Evolutionary conservation across 805 yeast species (phyloP).

Genomic region (Candida insectalens): DNA sequence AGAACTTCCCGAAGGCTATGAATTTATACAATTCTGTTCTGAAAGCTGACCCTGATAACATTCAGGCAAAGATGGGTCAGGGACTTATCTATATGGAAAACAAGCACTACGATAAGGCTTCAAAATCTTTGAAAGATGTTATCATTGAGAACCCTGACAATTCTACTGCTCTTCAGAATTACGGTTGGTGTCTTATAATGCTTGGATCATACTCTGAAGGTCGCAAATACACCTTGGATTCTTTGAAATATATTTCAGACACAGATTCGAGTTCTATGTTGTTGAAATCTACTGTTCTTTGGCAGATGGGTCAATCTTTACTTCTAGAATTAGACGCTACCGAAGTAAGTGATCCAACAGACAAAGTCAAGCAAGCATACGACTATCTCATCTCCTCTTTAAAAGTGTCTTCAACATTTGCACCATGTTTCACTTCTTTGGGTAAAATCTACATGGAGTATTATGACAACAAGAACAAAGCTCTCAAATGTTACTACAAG

Average conservation of each 20-base stretch:
- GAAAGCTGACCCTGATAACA: slow-evolving; percentile 23
- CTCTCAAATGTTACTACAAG: slow-evolving; percentile 77
- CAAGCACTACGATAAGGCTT: slow-evolving; percentile 47
- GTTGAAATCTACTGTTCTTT: slow-evolving; percentile 47
- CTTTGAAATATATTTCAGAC: slow-evolving; percentile 37
- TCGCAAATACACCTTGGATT: slow-evolving; percentile 34
- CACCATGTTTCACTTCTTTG: slow-evolving; percentile 74
- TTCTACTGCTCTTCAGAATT: slow-evolving; percentile 52
- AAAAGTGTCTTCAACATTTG: slow-evolving; percentile 51
- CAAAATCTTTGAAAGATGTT: slow-evolving; percentile 40
- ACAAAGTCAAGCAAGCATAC: slow-evolving; percentile 32
- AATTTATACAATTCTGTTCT: slow-evolving; percentile 60
- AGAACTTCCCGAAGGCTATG: slow-evolving; percentile 68
- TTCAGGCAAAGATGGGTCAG: slow-evolving; percentile 69
- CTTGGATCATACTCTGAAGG: slow-evolving; percentile 43
- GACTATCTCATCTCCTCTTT: slow-evolving; percentile 50
- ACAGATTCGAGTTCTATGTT: slow-evolving; percentile 44
- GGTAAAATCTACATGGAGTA: slow-evolving; percentile 62
- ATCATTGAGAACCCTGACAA: slow-evolving; percentile 40
- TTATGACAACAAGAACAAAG: slow-evolving; percentile 52
- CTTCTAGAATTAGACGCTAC: slow-evolving; percentile 24
- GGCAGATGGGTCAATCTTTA: slow-evolving; percentile 68
- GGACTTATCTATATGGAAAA: slow-evolving; percentile 69
- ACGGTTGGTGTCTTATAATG: slow-evolving; percentile 69
- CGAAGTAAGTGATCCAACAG: slow-evolving; percentile 1